phyloP scores from a whole-genome alignment of 805 yeast genomes.

The Schwanniomyces pseudopolymorphus region DNA sequence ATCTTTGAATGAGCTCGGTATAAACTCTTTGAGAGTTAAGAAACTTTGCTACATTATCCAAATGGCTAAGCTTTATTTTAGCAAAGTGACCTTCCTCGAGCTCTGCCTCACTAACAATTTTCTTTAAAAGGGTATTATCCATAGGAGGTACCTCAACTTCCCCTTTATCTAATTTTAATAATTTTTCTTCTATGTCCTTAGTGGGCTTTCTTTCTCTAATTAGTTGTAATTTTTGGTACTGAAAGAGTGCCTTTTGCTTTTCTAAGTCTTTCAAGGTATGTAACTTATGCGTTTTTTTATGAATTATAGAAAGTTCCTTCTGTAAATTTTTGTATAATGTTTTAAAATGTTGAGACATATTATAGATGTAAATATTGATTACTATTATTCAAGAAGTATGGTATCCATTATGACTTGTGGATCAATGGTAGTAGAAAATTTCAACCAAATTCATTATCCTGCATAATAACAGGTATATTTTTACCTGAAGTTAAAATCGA shows the following conservation, averaged over 20 bases:
- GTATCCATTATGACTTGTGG: too few relatives aligned
- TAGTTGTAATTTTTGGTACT: conserved; percentile 49
- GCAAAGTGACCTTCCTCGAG: conserved; percentile 5
- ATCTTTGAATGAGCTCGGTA: conserved; percentile 75
- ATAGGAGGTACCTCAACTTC: conserved; percentile 3
- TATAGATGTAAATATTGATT: neutral
- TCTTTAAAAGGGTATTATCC: conserved; percentile 7
- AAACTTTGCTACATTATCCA: conserved; percentile 61
- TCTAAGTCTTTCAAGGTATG: conserved; percentile 41
- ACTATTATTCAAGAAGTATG: neutral
- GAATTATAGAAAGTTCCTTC: conserved; percentile 40
- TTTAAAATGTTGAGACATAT: conserved; percentile 8
- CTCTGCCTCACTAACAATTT: conserved; percentile 7
- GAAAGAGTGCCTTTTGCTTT: conserved; percentile 46
- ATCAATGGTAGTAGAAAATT: neutral
- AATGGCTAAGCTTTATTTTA: conserved; percentile 30
- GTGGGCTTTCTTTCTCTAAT: conserved; percentile 35
- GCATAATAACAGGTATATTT: too few relatives aligned
- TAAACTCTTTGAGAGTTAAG: conserved; percentile 74
- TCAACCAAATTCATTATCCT: neutral
- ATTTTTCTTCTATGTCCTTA: conserved; percentile 30
- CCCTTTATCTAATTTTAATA: conserved; percentile 18
- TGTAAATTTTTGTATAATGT: conserved; percentile 23
- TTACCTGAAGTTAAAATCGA: too few relatives aligned
- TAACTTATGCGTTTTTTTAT: conserved; percentile 33